phyloP scores from a whole-genome alignment of 208 protist species.

The Leishmania lainsoni region DNA sequence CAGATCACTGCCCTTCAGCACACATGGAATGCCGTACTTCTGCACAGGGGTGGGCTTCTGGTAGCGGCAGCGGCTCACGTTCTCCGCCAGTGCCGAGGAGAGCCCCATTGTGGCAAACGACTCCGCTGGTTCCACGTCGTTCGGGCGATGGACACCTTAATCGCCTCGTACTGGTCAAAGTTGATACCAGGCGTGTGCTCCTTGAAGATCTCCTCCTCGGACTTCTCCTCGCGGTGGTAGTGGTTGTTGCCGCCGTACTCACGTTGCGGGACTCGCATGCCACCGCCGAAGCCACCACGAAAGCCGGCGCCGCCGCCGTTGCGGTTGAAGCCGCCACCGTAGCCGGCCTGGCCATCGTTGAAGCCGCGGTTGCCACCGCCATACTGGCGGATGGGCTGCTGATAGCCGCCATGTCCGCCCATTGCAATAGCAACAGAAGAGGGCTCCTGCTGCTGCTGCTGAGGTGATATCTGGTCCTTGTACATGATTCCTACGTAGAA shows the following conservation, averaged over 20 bases:
- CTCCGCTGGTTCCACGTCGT: slow-evolving; percentile 72
- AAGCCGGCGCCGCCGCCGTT: slow-evolving; percentile 38
- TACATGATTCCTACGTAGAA: slow-evolving; percentile 13
- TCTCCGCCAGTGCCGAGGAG: slow-evolving; percentile 87
- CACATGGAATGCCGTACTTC: slow-evolving; percentile 97
- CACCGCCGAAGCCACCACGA: slow-evolving; percentile 39
- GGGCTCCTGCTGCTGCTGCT: slow-evolving; percentile 10
- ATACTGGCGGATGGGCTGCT: slow-evolving; percentile 27
- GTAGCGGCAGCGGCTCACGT: slow-evolving; percentile 96
- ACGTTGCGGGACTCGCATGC: slow-evolving; percentile 17
- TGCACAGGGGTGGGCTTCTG: slow-evolving; percentile 98
- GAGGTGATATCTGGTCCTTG: slow-evolving; percentile 11
- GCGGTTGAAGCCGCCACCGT: slow-evolving; percentile 24
- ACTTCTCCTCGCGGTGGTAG: slow-evolving; percentile 88
- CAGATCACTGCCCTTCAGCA: slow-evolving; percentile 93
- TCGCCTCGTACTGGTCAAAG: slow-evolving; percentile 92
- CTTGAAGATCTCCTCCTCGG: slow-evolving; percentile 92
- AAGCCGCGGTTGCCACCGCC: slow-evolving; percentile 24
- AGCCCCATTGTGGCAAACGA: slow-evolving; percentile 90
- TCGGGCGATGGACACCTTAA: slow-evolving; percentile 87
- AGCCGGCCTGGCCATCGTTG: slow-evolving; percentile 9
- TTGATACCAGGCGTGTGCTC: slow-evolving; percentile 92
- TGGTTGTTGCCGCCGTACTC: slow-evolving; percentile 44
- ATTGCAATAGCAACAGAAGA: slow-evolving; percentile 3
- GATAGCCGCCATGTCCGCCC: slow-evolving; percentile 29